Conservation (phyloP, 371 early-diverging fungal genomes). For the Mortierella sp. region DNA sequence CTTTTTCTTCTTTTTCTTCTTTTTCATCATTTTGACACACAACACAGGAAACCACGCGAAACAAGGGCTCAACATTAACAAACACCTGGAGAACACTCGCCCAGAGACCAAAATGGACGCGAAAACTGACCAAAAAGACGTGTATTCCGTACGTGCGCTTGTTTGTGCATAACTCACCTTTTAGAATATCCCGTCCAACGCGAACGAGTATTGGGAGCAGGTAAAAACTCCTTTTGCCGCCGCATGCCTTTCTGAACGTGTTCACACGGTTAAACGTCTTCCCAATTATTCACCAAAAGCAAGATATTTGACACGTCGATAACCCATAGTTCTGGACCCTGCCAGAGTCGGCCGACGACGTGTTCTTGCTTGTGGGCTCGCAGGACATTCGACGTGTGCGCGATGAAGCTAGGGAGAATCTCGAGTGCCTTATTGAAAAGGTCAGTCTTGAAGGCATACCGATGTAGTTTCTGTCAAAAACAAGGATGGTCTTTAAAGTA, state of each 20-base stretch:
- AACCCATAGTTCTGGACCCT: constrained; percentile 78
- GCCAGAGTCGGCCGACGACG: constrained; percentile 87
- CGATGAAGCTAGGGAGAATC: constrained; percentile 79
- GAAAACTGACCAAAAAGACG: too few relatives aligned
- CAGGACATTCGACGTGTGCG: constrained; percentile 85
- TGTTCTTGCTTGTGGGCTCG: constrained; percentile 87
- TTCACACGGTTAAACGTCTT: neutral
- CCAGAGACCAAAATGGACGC: too few relatives aligned
- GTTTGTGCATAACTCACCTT: too few relatives aligned
- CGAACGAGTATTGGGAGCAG: constrained; percentile 80
- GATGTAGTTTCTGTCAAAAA: neutral
- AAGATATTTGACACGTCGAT: neutral
- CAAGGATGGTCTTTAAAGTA: neutral
- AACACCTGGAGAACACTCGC: too few relatives aligned
- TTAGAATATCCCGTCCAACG: constrained; percentile 75
- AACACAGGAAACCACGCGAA: too few relatives aligned
- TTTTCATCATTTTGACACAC: too few relatives aligned
- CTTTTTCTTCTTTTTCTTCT: neutral
- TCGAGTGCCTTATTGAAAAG: constrained; percentile 79
- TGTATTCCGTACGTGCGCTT: too few relatives aligned
- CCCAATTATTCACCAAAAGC: constrained; percentile 17
- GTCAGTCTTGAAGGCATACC: constrained; percentile 38
- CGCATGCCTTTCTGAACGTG: neutral
- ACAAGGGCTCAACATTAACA: too few relatives aligned
- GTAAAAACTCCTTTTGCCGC: constrained; percentile 56